Evolutionary conservation across 305 asterid genomes (phyloP).

Genomic region (Ruellia speciosa): DNA sequence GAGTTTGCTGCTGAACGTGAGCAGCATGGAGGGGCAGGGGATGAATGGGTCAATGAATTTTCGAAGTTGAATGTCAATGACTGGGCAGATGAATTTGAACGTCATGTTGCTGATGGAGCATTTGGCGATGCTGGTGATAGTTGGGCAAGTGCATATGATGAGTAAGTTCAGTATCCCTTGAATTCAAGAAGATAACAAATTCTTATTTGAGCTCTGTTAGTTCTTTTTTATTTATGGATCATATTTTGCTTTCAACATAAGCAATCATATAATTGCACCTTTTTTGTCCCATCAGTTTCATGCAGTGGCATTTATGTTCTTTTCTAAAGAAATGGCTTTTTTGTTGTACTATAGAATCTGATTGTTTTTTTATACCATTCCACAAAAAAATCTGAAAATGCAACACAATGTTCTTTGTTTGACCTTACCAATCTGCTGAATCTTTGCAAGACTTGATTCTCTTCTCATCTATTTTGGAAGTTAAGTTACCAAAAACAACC

Average conservation of each 20-base stretch:
- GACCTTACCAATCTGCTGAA: no score
- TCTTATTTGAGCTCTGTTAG: background rate
- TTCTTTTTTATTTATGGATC: conserved; percentile 1
- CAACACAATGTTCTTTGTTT: no score
- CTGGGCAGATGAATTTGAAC: conserved; percentile 96
- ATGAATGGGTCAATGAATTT: conserved; percentile 90
- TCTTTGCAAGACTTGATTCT: no score
- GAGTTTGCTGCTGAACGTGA: conserved; percentile 70
- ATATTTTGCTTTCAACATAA: background rate
- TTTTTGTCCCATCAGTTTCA: background rate
- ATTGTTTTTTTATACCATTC: background rate
- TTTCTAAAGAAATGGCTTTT: background rate
- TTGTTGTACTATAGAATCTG: background rate
- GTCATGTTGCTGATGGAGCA: conserved; percentile 79
- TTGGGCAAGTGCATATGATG: conserved; percentile 95
- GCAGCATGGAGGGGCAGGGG: conserved; percentile 48
- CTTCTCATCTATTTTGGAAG: no score
- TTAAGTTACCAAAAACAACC: background rate
- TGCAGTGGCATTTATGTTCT: background rate
- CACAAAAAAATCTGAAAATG: background rate
- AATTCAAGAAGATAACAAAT: conserved; percentile 6
- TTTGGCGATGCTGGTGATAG: conserved; percentile 69
- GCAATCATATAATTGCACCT: background rate
- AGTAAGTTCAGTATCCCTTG: conserved; percentile 45
- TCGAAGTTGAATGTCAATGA: conserved; percentile 83